These are phyloP conservation scores for Aspergillus japonicus DNA, from an alignment of 2,329 filamentous ascomycete genomes.

Conservation along the genomic window DNA sequence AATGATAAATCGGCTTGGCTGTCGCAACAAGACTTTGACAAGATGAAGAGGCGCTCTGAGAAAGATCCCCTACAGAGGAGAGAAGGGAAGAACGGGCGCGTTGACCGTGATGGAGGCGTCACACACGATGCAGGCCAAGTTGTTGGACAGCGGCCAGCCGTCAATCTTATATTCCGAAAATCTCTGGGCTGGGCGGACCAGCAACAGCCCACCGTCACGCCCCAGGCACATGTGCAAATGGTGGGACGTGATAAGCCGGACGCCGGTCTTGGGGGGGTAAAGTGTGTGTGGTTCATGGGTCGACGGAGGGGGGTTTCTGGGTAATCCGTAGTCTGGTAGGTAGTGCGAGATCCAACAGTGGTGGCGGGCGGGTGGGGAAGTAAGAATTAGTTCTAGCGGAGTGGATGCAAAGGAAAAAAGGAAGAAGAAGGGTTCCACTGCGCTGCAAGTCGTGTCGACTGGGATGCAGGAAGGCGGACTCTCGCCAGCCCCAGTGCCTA, in stretches of 20 bases:
- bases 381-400: not conserved
- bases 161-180: slow-evolving; percentile 23
- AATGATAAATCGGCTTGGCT: slow-evolving; percentile 15
- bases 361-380: not conserved
- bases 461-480: not conserved
- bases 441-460: not conserved
- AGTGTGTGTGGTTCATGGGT: not conserved
- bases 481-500: slow-evolving; percentile 7
- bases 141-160: slow-evolving; percentile 15
- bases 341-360: slow-evolving; percentile 5
- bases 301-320: slow-evolving; percentile 6
- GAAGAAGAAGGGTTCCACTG: slow-evolving; percentile 8
- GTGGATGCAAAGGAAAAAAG: not conserved
- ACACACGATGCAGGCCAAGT: slow-evolving; percentile 25
- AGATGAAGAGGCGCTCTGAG: slow-evolving; percentile 10
- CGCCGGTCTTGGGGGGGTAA: slow-evolving; percentile 9
- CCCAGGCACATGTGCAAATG: slow-evolving; percentile 22
- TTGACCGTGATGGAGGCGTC: slow-evolving; percentile 17
- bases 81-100: slow-evolving; percentile 6
- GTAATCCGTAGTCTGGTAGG: slow-evolving; percentile 2
- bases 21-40: slow-evolving; percentile 12
- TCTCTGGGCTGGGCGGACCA: slow-evolving; percentile 18
- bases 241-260: slow-evolving; percentile 23
- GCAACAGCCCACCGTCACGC: slow-evolving; percentile 14
- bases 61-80: slow-evolving; percentile 2